Conservation (phyloP, 176 grass and related monocot species). For the Alloteropsis semialata region DNA sequence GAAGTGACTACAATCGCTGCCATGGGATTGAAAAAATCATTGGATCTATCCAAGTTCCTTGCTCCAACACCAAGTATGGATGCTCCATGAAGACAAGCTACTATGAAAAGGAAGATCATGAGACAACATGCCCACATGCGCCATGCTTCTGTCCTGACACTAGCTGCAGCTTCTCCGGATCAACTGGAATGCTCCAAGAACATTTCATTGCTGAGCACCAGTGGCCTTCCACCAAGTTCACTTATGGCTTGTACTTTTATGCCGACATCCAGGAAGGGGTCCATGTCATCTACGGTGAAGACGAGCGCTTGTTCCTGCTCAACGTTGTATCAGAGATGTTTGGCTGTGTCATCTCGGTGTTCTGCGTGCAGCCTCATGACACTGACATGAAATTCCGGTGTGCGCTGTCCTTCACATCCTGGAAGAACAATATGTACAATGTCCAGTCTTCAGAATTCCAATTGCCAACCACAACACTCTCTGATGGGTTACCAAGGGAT, state of each 20-base stretch:
- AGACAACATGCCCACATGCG: background rate
- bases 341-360: background rate
- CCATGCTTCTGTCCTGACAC: constrained; percentile 11
- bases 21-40: background rate
- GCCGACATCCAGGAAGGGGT: background rate
- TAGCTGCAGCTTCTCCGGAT: background rate
- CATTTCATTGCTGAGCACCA: background rate
- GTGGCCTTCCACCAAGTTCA: background rate
- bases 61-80: constrained; percentile 9
- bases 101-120: background rate
- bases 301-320: background rate
- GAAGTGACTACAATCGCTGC: background rate
- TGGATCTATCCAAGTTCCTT: constrained; percentile 9
- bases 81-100: background rate
- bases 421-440: background rate
- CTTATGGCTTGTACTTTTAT: background rate
- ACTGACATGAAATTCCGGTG: background rate
- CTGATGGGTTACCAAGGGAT: background rate
- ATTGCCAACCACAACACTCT: background rate
- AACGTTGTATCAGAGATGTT: background rate
- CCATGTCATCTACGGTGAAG: background rate
- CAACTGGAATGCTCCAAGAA: background rate
- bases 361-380: background rate
- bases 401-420: background rate
- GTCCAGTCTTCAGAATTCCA: background rate